These are phyloP conservation scores for Parvularia atlantis DNA, from an alignment of 78 protist genomes.

Conservation along the genomic window DNA sequence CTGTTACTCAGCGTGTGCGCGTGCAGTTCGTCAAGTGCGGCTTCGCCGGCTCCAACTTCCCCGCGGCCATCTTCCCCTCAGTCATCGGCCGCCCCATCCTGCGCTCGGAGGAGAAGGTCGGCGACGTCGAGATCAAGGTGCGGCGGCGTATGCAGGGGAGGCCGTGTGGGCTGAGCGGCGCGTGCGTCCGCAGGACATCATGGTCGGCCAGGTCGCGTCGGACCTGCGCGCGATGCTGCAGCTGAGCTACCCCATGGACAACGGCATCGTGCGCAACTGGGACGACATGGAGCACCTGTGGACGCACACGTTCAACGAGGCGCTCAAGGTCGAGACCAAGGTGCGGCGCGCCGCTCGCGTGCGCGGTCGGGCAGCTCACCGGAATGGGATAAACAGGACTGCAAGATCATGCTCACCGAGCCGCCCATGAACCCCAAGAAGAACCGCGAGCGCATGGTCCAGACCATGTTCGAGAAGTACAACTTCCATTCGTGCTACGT, in stretches of 20 bases:
- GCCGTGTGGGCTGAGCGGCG: too few species aligned
- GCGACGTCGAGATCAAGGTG: constrained; percentile 33
- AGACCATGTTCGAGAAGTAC: constrained; percentile 91
- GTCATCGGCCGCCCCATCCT: constrained; percentile 96
- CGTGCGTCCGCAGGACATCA: constrained; percentile 77
- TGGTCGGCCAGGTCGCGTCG: constrained; percentile 95
- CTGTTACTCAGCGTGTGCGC: neutral
- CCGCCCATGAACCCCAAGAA: constrained; percentile 83
- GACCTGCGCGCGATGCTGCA: constrained; percentile 73
- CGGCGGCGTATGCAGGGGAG: too few species aligned
- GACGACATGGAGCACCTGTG: constrained; percentile 80
- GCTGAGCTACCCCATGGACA: constrained; percentile 82
- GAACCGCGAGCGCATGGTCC: constrained; percentile 67
- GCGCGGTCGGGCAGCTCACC: constrained; percentile 1
- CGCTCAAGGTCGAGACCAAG: constrained; percentile 46
- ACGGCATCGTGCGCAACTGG: constrained; percentile 95
- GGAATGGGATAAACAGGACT: too few species aligned
- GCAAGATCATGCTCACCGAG: constrained; percentile 91
- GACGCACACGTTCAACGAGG: constrained; percentile 87
- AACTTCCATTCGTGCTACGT: constrained; percentile 75
- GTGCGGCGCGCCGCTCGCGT: neutral
- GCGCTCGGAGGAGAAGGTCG: constrained; percentile 77
- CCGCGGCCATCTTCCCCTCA: constrained; percentile 88
- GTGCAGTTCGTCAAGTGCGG: constrained; percentile 92
- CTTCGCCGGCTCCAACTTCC: constrained; percentile 95